These are phyloP conservation scores for Exophiala dermatitidis DNA, from an alignment of 2,329 filamentous ascomycete species.

Conservation along the genomic window DNA sequence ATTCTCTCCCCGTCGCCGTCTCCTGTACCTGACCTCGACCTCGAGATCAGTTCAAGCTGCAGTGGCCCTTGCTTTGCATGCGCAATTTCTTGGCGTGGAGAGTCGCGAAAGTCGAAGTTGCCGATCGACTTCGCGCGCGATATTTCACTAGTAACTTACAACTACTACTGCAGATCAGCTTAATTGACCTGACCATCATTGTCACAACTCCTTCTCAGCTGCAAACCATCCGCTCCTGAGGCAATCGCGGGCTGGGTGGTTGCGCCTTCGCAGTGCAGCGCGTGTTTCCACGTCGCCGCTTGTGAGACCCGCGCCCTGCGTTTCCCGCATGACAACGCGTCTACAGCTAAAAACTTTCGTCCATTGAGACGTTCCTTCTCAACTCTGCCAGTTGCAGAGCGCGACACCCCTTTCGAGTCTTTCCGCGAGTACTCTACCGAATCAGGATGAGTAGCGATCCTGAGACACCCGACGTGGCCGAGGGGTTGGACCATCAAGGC, in stretches of 20 bases:
- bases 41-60: neutral
- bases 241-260: neutral
- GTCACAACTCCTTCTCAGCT: neutral
- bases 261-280: neutral
- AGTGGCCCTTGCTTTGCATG: constrained; percentile 5
- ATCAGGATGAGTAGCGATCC: constrained; percentile 18
- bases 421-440: neutral
- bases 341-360: constrained; percentile 31
- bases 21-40: neutral
- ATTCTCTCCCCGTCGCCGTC: no score
- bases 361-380: neutral
- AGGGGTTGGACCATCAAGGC: constrained; percentile 14
- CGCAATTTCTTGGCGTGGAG: constrained; percentile 4
- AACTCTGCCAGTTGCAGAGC: no score
- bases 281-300: neutral
- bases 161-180: neutral
- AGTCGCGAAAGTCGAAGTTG: constrained; percentile 3
- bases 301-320: neutral
- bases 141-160: neutral
- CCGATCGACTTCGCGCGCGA: constrained; percentile 4
- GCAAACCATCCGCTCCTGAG: neutral
- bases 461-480: constrained; percentile 14
- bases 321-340: constrained; percentile 16
- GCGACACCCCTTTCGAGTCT: neutral
- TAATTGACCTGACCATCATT: constrained; percentile 2